A percentile compares a stretch with the other conserved stretches of the same genome.
Conservation (phyloP, 345 rosid genomes). For the Eucalyptus globulus region DNA sequence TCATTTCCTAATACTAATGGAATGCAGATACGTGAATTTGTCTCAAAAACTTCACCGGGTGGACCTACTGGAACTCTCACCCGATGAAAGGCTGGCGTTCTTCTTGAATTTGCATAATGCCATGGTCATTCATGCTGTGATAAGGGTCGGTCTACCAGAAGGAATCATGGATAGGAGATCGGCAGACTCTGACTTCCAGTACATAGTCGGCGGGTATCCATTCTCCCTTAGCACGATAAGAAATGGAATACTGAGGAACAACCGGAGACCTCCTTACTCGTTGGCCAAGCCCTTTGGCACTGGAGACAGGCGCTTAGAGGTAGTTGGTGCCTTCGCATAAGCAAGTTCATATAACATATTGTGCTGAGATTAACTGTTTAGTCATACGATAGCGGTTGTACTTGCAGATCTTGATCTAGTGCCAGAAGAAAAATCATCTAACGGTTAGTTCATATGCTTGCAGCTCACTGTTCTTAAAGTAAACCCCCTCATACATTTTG, state of each 20-base stretch:
- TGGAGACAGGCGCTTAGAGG: conserved; percentile 52
- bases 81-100: conserved; percentile 58
- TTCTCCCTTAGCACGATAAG: conserved; percentile 48
- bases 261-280: conserved; percentile 44
- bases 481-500: conserved; percentile 80
- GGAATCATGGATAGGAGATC: conserved; percentile 65
- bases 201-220: conserved; percentile 65
- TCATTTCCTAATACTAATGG: neutral
- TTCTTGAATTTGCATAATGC: conserved; percentile 85
- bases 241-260: conserved; percentile 66
- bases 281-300: conserved; percentile 41
- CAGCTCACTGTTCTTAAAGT: conserved; percentile 45
- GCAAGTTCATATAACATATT: neutral
- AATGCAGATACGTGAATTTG: conserved; percentile 54
- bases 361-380: neutral
- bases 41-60: conserved; percentile 69
- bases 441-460: neutral
- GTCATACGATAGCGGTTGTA: neutral
- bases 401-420: neutral
- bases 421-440: neutral
- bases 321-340: neutral
- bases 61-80: conserved; percentile 32
- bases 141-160: conserved; percentile 52
- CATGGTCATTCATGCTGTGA: conserved; percentile 84
- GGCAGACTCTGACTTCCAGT: conserved; percentile 57